These are phyloP conservation scores for Chloris gayana DNA, from an alignment of 176 grass and related monocot species.

Conservation along the genomic window DNA sequence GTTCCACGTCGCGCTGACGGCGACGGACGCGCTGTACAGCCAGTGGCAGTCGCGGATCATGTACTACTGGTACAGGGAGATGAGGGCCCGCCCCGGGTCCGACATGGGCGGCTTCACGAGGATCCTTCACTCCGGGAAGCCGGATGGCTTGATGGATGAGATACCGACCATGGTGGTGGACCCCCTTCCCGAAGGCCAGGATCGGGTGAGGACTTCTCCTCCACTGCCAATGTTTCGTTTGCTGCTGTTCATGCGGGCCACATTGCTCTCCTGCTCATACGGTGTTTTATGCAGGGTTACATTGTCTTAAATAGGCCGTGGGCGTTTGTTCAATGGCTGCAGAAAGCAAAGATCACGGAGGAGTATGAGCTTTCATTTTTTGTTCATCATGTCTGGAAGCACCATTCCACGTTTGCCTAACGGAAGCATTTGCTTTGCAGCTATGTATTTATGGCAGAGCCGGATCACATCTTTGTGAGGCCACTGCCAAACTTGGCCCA, in stretches of 20 bases:
- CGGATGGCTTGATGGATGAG: slow-evolving; percentile 87
- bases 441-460: slow-evolving; percentile 98
- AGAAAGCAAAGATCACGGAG: slow-evolving; percentile 70
- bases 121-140: slow-evolving; percentile 85
- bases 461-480: slow-evolving; percentile 96
- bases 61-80: slow-evolving; percentile 93
- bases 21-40: slow-evolving; percentile 88
- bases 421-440: slow-evolving; percentile 62
- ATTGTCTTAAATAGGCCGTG: slow-evolving; percentile 98
- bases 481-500: slow-evolving; percentile 90
- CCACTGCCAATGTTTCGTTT: background rate
- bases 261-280: background rate
- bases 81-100: slow-evolving; percentile 61
- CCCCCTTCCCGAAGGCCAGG: slow-evolving; percentile 75
- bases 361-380: slow-evolving; percentile 58
- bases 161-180: slow-evolving; percentile 88
- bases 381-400: too few relatives aligned
- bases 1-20: slow-evolving; percentile 92
- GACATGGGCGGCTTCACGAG: slow-evolving; percentile 98
- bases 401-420: slow-evolving; percentile 23
- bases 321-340: slow-evolving; percentile 97
- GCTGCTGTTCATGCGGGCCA: background rate
- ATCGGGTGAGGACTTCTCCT: slow-evolving; percentile 55
- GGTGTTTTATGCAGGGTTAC: slow-evolving; percentile 67
- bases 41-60: slow-evolving; percentile 97